phyloP scores from a whole-genome alignment of 2,329 filamentous ascomycete genomes.

The Pseudofabraea citricarpa region DNA sequence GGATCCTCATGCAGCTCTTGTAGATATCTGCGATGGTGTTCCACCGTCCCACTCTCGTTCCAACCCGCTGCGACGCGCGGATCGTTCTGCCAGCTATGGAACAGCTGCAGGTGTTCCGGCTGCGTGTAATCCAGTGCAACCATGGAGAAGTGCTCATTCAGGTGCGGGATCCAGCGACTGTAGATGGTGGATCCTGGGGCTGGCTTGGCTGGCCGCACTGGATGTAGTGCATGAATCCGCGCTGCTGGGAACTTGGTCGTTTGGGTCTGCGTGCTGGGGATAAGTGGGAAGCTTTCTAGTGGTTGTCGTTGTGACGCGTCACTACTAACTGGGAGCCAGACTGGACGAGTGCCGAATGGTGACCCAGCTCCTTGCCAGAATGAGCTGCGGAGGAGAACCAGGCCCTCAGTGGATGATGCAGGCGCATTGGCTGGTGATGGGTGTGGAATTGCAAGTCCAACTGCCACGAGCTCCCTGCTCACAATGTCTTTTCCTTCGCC shows the following conservation, averaged over 20 bases:
- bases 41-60: slow-evolving; percentile 73
- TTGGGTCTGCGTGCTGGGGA: slow-evolving; percentile 38
- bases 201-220: slow-evolving; percentile 67
- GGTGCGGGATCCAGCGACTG: slow-evolving; percentile 72
- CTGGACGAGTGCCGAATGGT: slow-evolving; percentile 58
- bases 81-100: slow-evolving; percentile 81
- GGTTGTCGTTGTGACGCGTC: too few species aligned
- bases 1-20: slow-evolving; percentile 63
- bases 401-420: slow-evolving; percentile 24
- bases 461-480: not conserved
- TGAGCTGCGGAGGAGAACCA: slow-evolving; percentile 47
- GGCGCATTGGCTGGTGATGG: not conserved
- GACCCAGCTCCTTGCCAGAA: slow-evolving; percentile 71
- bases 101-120: slow-evolving; percentile 60
- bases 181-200: slow-evolving; percentile 66
- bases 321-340: slow-evolving; percentile 50
- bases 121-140: slow-evolving; percentile 65
- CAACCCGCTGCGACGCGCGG: slow-evolving; percentile 75
- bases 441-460: not conserved
- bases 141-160: slow-evolving; percentile 73
- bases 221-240: slow-evolving; percentile 56
- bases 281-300: slow-evolving; percentile 29
- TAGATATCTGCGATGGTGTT: slow-evolving; percentile 68
- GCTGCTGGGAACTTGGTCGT: slow-evolving; percentile 26
- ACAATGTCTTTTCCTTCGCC: not conserved